Evolutionary conservation across 495 filamentous ascomycete genomes (phyloP).

Genomic region (Penicillium chermesinum): DNA sequence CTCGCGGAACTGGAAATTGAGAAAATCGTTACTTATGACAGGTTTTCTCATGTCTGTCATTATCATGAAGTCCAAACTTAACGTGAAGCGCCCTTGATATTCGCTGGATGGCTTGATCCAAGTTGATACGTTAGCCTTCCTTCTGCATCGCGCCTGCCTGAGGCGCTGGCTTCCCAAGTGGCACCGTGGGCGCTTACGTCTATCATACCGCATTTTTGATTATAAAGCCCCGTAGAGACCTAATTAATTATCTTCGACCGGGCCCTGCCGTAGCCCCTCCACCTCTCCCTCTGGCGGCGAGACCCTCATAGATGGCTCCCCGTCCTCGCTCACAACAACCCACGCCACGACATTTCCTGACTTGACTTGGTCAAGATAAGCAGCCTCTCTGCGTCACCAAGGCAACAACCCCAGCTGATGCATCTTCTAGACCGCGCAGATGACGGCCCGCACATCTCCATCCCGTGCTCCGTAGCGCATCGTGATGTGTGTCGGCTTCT

Average conservation of each 20-base stretch:
- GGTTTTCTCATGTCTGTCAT: too few relatives aligned
- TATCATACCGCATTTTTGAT: too few relatives aligned
- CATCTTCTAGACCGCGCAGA: constrained; percentile 11
- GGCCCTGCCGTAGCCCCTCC: not conserved
- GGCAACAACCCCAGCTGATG: constrained; percentile 2
- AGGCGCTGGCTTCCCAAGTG: too few relatives aligned
- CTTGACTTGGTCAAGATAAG: constrained; percentile 10
- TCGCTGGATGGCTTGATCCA: too few relatives aligned
- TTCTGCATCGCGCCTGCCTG: too few relatives aligned
- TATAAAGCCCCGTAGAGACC: too few relatives aligned
- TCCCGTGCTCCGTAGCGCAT: constrained; percentile 10
- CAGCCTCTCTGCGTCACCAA: not conserved
- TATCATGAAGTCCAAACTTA: too few relatives aligned
- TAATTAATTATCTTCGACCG: not conserved
- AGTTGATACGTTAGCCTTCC: too few relatives aligned
- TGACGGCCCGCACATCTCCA: constrained; percentile 15
- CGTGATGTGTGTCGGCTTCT: not conserved
- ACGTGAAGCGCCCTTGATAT: too few relatives aligned
- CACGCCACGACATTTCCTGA: constrained; percentile 5
- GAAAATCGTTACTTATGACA: too few relatives aligned
- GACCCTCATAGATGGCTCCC: not conserved
- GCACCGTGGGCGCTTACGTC: too few relatives aligned
- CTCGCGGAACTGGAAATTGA: too few relatives aligned
- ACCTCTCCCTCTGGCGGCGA: not conserved
- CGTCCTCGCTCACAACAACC: not conserved